A percentile compares a stretch with the other conserved stretches of the same genome.
These are phyloP conservation scores for Umbelopsis isabellina DNA, from an alignment of 192 early-diverging fungal species.

Conservation along the genomic window DNA sequence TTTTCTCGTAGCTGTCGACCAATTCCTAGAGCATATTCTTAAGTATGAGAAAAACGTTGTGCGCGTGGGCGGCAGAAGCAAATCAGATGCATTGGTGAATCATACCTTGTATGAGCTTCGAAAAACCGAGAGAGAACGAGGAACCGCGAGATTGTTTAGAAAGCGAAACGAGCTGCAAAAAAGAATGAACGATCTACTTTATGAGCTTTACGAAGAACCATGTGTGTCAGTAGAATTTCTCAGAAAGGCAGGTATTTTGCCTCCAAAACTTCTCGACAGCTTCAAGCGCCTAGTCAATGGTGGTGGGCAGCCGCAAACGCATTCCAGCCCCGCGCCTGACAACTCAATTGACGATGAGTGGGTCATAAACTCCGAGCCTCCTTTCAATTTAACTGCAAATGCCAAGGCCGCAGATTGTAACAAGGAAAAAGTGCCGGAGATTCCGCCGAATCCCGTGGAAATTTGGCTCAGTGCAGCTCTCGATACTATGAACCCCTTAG, in stretches of 20 bases:
- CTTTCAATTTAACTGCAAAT: neutral
- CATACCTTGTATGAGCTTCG: slow-evolving; percentile 45
- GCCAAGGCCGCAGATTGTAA: slow-evolving; percentile 22
- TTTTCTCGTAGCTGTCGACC: slow-evolving; percentile 35
- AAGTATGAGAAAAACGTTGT: slow-evolving; percentile 49
- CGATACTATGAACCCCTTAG: slow-evolving; percentile 14
- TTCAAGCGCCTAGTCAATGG: slow-evolving; percentile 43
- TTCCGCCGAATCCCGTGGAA: slow-evolving; percentile 32
- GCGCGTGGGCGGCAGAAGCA: slow-evolving; percentile 54
- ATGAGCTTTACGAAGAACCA: slow-evolving; percentile 49
- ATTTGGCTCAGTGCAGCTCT: slow-evolving; percentile 38
- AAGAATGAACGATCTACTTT: slow-evolving; percentile 35
- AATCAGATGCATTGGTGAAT: slow-evolving; percentile 37
- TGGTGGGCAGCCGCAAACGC: neutral
- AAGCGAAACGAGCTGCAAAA: slow-evolving; percentile 36
- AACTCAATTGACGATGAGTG: slow-evolving; percentile 37
- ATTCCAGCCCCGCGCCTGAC: neutral
- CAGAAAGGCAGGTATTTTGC: slow-evolving; percentile 30
- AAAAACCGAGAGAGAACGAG: slow-evolving; percentile 25
- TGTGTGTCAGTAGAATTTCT: slow-evolving; percentile 46
- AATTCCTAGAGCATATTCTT: slow-evolving; percentile 45
- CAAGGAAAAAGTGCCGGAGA: neutral
- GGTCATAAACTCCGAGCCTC: slow-evolving; percentile 22
- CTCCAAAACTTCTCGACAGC: slow-evolving; percentile 40
- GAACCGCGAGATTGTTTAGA: slow-evolving; percentile 21